Conservation (phyloP, 139 green algal species). For the Asterochloris erici region DNA sequence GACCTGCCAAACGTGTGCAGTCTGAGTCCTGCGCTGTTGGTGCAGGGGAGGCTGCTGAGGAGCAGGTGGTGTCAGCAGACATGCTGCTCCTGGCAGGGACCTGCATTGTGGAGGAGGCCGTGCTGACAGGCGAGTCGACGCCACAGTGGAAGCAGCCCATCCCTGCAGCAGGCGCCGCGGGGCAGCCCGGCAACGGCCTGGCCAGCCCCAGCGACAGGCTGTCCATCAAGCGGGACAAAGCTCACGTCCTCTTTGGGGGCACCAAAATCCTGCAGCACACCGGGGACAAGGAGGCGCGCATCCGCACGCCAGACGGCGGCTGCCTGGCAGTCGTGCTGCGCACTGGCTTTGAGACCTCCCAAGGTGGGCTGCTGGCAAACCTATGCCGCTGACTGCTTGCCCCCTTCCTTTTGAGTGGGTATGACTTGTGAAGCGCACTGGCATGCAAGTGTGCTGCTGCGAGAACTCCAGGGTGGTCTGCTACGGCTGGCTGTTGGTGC, state of each 20-base stretch:
- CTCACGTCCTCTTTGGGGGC: conserved; percentile 90
- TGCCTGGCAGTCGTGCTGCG: conserved; percentile 90
- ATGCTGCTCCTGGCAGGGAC: conserved; percentile 86
- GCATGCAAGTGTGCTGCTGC: no score
- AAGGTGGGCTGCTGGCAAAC: conserved; percentile 45
- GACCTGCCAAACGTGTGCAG: no score
- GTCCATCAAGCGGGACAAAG: conserved; percentile 75
- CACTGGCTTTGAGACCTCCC: conserved; percentile 94
- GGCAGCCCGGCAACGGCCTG: neutral
- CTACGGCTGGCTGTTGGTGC: no score
- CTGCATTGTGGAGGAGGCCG: conserved; percentile 93
- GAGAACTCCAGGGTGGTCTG: no score
- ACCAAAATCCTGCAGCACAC: conserved; percentile 90
- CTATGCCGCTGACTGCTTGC: neutral
- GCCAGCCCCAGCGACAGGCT: conserved; percentile 37
- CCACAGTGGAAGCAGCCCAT: conserved; percentile 86
- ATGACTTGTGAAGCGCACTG: neutral
- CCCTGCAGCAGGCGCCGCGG: conserved; percentile 6
- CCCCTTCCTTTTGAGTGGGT: neutral
- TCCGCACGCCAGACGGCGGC: conserved; percentile 84
- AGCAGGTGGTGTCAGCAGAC: conserved; percentile 83
- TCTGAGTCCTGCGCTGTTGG: neutral
- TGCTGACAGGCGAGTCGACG: conserved; percentile 91
- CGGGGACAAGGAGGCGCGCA: conserved; percentile 48
- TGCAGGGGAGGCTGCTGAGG: conserved; percentile 27